Evolutionary conservation across 495 filamentous ascomycete species (phyloP).

Genomic region (Penicillium cinerascens): DNA sequence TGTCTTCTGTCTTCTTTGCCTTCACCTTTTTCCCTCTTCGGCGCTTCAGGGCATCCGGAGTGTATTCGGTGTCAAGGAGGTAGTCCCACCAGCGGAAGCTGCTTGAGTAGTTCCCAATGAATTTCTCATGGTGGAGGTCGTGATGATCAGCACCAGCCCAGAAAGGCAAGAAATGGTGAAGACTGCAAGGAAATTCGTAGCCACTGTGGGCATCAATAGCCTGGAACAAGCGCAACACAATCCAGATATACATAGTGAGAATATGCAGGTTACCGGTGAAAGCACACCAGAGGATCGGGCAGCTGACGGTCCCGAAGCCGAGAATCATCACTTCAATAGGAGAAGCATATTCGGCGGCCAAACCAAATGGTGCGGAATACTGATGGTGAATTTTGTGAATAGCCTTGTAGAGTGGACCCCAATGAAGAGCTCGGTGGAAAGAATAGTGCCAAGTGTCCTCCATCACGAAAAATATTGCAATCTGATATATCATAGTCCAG

Average conservation of each 20-base stretch:
- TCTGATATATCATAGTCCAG: slow-evolving; percentile 86
- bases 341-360: slow-evolving; percentile 96
- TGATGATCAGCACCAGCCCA: slow-evolving; percentile 98
- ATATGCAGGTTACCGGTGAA: slow-evolving; percentile 86
- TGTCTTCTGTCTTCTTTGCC: slow-evolving; percentile 48
- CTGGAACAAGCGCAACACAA: slow-evolving; percentile 87
- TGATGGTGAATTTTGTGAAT: slow-evolving; percentile 99
- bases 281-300: slow-evolving; percentile 84
- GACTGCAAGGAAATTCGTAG: slow-evolving; percentile 96
- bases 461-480: slow-evolving; percentile 89
- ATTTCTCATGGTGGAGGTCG: slow-evolving; percentile 93
- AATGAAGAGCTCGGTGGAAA: slow-evolving; percentile 90
- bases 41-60: slow-evolving; percentile 77
- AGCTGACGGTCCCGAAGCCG: slow-evolving; percentile 78
- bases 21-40: slow-evolving; percentile 74
- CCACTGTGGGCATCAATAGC: slow-evolving; percentile 96
- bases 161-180: slow-evolving; percentile 96
- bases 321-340: slow-evolving; percentile 97
- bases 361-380: slow-evolving; percentile 94
- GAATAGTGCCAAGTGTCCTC: slow-evolving; percentile 99
- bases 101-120: slow-evolving; percentile 96
- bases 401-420: slow-evolving; percentile 87
- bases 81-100: slow-evolving; percentile 99
- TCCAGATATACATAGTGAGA: slow-evolving; percentile 97
- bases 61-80: slow-evolving; percentile 86